These are phyloP conservation scores for Pascua guehoae DNA, from an alignment of 1,284 basidiomycete genomes.

Conservation along the genomic window DNA sequence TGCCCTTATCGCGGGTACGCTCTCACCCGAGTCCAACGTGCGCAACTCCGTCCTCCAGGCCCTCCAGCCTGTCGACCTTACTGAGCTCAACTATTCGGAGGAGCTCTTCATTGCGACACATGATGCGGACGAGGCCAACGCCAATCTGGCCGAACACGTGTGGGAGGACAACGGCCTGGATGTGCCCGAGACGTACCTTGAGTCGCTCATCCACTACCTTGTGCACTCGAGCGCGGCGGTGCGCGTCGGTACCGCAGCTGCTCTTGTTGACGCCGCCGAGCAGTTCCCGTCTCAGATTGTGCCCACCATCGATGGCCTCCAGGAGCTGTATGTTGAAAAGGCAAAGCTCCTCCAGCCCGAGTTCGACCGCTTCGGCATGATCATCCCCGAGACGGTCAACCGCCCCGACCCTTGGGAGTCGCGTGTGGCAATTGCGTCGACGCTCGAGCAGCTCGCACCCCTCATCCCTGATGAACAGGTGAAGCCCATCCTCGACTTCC, in stretches of 20 bases:
- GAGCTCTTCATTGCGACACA: conserved; percentile 87
- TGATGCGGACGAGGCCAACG: conserved; percentile 89
- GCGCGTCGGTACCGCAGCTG: conserved; percentile 66
- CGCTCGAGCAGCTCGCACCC: conserved; percentile 69
- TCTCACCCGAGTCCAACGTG: conserved; percentile 85
- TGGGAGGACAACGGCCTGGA: conserved; percentile 98
- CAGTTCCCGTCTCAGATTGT: conserved; percentile 67
- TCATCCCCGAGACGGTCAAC: conserved; percentile 84
- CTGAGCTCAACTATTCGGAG: conserved; percentile 87
- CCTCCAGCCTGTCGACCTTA: conserved; percentile 88
- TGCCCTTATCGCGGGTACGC: conserved; percentile 67
- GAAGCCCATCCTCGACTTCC: conserved; percentile 78
- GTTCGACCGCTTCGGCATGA: conserved; percentile 89
- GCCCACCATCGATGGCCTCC: conserved; percentile 56
- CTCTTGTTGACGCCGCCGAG: conserved; percentile 73
- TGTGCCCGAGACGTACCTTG: conserved; percentile 69
- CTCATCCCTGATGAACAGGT: conserved; percentile 65
- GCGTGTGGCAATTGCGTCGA: conserved; percentile 69
- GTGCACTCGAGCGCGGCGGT: conserved; percentile 80
- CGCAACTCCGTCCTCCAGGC: conserved; percentile 88
- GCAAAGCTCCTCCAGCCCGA: conserved; percentile 84
- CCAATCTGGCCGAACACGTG: conserved; percentile 70
- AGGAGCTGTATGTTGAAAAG: conserved; percentile 79
- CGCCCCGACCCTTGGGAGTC: conserved; percentile 88
- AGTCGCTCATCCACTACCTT: conserved; percentile 64